These are phyloP conservation scores for Coemansia sp. DNA, from an alignment of 192 early-diverging fungal genomes.

Conservation along the genomic window DNA sequence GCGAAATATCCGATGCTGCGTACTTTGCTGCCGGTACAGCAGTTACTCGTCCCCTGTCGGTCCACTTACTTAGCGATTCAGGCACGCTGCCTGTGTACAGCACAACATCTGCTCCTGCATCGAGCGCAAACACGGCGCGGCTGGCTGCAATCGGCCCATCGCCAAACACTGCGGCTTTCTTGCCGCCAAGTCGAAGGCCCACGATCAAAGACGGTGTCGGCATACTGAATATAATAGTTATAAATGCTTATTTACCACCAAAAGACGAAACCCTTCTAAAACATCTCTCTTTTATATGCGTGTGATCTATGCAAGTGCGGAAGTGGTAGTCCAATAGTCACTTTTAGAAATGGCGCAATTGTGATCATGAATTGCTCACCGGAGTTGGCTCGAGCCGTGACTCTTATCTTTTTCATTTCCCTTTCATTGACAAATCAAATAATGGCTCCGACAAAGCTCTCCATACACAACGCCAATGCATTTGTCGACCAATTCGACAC, in stretches of 20 bases:
- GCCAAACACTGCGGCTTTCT: slow-evolving; percentile 66
- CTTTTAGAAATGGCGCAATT: slow-evolving; percentile 16
- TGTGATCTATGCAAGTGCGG: slow-evolving; percentile 22
- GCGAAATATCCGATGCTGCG: slow-evolving; percentile 19
- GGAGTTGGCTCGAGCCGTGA: background rate
- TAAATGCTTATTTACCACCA: background rate
- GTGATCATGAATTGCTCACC: background rate
- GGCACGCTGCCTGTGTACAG: slow-evolving; percentile 46
- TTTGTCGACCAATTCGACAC: slow-evolving; percentile 85
- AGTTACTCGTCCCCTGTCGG: slow-evolving; percentile 28
- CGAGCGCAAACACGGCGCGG: slow-evolving; percentile 67
- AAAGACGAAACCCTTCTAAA: background rate
- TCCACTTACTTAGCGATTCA: slow-evolving; percentile 43
- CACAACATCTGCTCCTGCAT: slow-evolving; percentile 67
- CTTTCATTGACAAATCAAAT: no score
- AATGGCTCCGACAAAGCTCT: slow-evolving; percentile 29
- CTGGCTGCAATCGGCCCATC: slow-evolving; percentile 63
- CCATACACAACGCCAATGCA: slow-evolving; percentile 34
- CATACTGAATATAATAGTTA: background rate
- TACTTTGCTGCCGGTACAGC: slow-evolving; percentile 12
- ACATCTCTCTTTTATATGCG: background rate
- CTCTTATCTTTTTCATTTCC: background rate
- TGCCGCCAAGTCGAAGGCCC: slow-evolving; percentile 40
- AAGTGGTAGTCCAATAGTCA: slow-evolving; percentile 28
- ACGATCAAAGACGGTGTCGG: slow-evolving; percentile 42